Base-by-base conservation (phyloP, 2,329 filamentous ascomycete genomes). In the Pestalotiopsis sp. region DNA sequence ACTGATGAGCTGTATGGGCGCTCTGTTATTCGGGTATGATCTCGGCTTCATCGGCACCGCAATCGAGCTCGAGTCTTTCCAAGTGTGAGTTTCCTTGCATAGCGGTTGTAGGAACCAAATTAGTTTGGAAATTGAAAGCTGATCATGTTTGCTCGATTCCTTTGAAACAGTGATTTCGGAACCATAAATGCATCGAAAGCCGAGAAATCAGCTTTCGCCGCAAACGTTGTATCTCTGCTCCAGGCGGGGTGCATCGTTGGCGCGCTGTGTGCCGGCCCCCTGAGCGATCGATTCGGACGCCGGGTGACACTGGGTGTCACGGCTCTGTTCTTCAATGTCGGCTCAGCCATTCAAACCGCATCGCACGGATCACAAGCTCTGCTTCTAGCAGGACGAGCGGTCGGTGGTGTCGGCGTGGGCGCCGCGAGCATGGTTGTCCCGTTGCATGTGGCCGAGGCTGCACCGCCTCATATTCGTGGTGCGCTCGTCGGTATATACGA, bases 21-120 rank as follows among this genome's bases (percentile, higher is more conserved):
- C 67, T 23, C 41, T 68, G 39, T 76, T 77, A 73, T 76, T 77
- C 41, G 77, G 74, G 12, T 73, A 73, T 39, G 71, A 72, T 66
- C 68, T 66, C 1, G 71, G 69, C 31, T 71, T 71, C 79, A 90
- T 90, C 68, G 88, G 87, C 66, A 89, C 87, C 1, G 90, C 88
- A 4, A 77, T 91, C 49, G 84, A 87, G 2, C 81, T 91, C 20
- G 78, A 82, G 5, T 86, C 87, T 0, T 91, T 90, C 77, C 20
- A 59, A n/a, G 14, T 17, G 57, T 59, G 17, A 59, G 57, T 27
- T 59, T 31, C 3, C 20, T 23, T 12, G 5, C 12, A 27, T 17
- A 12, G 25, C 17, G 6, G n/a, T 7, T 27, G 45, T 31, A 14
- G n/a, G 7, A 25, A 23, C 13, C 6, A 57, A 2, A 31, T 31